These are phyloP conservation scores for Vaucheria bursata DNA, from an alignment of 352 stramenopile genomes.

Conservation along the genomic window DNA sequence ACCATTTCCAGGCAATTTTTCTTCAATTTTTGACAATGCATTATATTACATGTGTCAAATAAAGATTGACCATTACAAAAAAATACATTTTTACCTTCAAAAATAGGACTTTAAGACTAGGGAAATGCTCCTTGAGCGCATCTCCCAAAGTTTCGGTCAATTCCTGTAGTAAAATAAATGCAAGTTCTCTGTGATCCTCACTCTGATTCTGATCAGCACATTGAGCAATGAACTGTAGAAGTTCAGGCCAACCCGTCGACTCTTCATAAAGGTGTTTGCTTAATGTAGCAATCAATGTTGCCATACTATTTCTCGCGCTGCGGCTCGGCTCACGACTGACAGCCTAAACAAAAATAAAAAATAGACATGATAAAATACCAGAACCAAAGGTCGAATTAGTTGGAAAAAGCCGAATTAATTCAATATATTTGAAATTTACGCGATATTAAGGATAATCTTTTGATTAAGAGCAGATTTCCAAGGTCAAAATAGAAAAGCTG, in stretches of 20 bases:
- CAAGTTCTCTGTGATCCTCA: constrained; percentile 48
- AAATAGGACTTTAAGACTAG: constrained; percentile 38
- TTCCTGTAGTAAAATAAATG: constrained; percentile 46
- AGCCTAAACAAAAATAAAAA: constrained; percentile 65
- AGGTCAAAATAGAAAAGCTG: too few species aligned
- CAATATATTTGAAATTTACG: too few species aligned
- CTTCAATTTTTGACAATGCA: too few species aligned
- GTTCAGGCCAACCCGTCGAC: constrained; percentile 64
- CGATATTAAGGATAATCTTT: too few species aligned
- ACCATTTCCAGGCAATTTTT: too few species aligned
- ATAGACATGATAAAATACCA: too few species aligned
- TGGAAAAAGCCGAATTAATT: too few species aligned
- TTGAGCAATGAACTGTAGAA: constrained; percentile 75
- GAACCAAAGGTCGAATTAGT: too few species aligned
- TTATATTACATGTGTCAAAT: too few species aligned
- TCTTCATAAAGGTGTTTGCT: constrained; percentile 34
- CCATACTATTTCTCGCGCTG: constrained; percentile 67
- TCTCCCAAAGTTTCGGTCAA: constrained; percentile 47
- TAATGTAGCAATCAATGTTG: constrained; percentile 60
- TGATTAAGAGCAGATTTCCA: too few species aligned
- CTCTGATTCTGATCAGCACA: constrained; percentile 53
- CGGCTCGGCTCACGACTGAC: constrained; percentile 66
- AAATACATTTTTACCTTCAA: constrained; percentile 19
- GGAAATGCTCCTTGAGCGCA: constrained; percentile 40
- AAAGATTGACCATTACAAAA: too few species aligned